phyloP scores from a whole-genome alignment of 2,329 filamentous ascomycete genomes.

The Phaeosphaeriaceae sp. region DNA sequence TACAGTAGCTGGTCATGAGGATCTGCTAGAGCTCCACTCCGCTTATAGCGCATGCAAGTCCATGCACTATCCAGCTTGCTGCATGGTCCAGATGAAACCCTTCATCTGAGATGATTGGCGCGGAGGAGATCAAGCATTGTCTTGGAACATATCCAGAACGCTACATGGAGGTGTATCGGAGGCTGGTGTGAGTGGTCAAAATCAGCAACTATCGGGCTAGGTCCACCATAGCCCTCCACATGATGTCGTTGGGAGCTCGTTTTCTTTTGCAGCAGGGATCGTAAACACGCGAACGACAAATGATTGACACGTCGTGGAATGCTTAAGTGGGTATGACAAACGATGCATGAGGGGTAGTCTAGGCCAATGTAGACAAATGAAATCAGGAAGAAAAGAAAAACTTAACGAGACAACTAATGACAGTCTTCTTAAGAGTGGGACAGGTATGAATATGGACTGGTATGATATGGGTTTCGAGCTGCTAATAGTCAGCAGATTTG shows the following conservation, averaged over 20 bases:
- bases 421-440: too few species aligned
- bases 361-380: too few species aligned
- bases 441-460: too few species aligned
- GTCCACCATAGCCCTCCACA: neutral
- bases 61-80: neutral
- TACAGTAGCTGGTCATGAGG: neutral
- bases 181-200: conserved; percentile 29
- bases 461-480: too few species aligned
- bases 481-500: too few species aligned
- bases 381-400: too few species aligned
- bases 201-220: neutral
- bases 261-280: conserved; percentile 10
- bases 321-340: conserved; percentile 1
- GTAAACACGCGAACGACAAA: conserved; percentile 21
- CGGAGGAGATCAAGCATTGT: conserved; percentile 10
- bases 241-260: neutral
- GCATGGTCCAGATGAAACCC: conserved; percentile 7
- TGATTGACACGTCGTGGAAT: conserved; percentile 2
- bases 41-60: conserved; percentile 8
- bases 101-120: neutral
- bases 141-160: conserved; percentile 13
- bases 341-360: conserved; percentile 1
- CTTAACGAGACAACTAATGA: too few species aligned
- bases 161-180: conserved; percentile 33
- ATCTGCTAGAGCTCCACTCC: conserved; percentile 4